Conservation (phyloP, 495 filamentous ascomycete genomes). For the Chaetomium cochliodes region DNA sequence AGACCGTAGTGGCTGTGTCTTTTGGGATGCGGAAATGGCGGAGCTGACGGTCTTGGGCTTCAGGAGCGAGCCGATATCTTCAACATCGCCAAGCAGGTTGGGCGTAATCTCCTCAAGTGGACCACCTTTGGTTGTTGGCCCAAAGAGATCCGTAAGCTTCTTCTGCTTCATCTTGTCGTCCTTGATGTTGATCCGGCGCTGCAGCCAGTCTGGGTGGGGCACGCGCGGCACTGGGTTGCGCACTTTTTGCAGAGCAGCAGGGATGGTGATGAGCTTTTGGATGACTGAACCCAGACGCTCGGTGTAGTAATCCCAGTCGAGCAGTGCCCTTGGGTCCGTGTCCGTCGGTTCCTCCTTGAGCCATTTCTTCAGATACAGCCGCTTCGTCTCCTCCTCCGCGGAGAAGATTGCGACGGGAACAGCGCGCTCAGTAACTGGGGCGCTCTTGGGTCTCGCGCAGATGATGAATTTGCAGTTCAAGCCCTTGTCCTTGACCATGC, state of each 20-base stretch:
- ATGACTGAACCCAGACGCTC: constrained; percentile 94
- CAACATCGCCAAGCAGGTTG: constrained; percentile 63
- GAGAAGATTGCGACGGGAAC: constrained; percentile 97
- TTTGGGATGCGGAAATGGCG: constrained; percentile 48
- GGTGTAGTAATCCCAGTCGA: constrained; percentile 96
- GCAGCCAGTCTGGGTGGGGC: constrained; percentile 93
- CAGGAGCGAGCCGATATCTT: constrained; percentile 74
- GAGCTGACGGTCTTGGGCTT: constrained; percentile 70
- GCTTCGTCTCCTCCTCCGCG: constrained; percentile 80
- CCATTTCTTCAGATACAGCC: constrained; percentile 91
- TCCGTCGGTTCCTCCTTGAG: constrained; percentile 88
- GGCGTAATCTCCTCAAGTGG: constrained; percentile 68
- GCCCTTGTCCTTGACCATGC: constrained; percentile 99
- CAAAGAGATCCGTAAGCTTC: constrained; percentile 94
- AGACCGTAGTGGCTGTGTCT: constrained; percentile 35
- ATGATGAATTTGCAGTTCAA: constrained; percentile 99
- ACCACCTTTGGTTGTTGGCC: constrained; percentile 53
- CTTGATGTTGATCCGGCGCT: constrained; percentile 86
- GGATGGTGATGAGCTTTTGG: constrained; percentile 98
- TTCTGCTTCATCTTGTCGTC: constrained; percentile 98
- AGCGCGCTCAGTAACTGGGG: constrained; percentile 91
- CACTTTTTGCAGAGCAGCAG: constrained; percentile 91
- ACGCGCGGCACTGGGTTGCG: constrained; percentile 92
- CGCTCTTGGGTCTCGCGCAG: constrained; percentile 77
- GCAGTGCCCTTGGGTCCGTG: constrained; percentile 82